Percentiles rank a stretch among this genome's conserved stretches.
Conservation (phyloP, 805 yeast species). For the Torulaspora quercuum region DNA sequence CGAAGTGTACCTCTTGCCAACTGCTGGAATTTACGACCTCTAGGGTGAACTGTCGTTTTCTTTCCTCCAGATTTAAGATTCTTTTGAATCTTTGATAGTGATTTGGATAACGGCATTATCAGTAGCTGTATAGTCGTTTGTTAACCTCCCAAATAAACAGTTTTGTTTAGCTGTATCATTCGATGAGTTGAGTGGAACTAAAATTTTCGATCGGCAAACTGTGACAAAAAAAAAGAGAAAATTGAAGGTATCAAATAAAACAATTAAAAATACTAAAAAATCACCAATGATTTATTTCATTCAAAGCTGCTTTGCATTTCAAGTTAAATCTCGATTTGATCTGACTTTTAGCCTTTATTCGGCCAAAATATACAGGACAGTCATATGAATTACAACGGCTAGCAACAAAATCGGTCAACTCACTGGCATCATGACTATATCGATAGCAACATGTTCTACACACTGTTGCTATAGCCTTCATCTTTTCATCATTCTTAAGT, state of each 20-base stretch:
- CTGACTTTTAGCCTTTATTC: constrained; percentile 42
- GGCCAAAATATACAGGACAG: constrained; percentile 59
- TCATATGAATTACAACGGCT: constrained; percentile 55
- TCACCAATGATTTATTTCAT: constrained; percentile 25
- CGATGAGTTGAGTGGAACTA: constrained; percentile 12
- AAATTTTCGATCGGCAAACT: constrained; percentile 5
- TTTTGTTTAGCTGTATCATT: no score
- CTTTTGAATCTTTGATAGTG: constrained; percentile 35
- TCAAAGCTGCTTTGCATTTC: constrained; percentile 13
- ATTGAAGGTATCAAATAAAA: background rate
- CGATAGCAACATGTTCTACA: constrained; percentile 40
- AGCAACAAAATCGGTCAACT: constrained; percentile 32
- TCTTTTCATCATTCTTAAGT: constrained; percentile 25
- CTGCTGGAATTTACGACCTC: constrained; percentile 84
- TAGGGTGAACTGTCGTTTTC: constrained; percentile 56
- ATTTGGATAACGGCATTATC: constrained; percentile 36
- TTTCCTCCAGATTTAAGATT: constrained; percentile 29
- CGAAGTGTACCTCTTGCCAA: constrained; percentile 83
- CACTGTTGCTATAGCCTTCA: constrained; percentile 31
- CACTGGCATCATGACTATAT: constrained; percentile 27
- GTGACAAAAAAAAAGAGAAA: background rate
- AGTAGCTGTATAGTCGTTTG: no score
- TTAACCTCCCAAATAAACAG: no score
- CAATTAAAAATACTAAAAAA: background rate
- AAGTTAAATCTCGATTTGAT: constrained; percentile 22